phyloP scores from a whole-genome alignment of 495 filamentous ascomycete species.

The Antarctomyces pellizariae region DNA sequence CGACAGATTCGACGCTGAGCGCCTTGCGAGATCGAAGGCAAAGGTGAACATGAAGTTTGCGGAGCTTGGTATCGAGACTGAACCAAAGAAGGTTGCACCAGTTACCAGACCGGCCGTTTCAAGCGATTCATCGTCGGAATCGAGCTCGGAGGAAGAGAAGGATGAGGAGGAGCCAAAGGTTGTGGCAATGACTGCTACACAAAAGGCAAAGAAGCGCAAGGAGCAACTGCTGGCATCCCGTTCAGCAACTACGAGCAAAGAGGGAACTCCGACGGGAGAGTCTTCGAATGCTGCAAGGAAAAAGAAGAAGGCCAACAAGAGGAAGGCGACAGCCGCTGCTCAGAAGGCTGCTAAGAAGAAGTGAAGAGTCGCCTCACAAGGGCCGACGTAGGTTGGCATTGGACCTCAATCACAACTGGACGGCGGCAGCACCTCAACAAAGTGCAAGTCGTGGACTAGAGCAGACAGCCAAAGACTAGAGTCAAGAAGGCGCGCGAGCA shows the following conservation, averaged over 20 bases:
- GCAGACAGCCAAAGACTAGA: too few species aligned
- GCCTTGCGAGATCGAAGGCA: constrained; percentile 26
- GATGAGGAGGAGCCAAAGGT: constrained; percentile 2
- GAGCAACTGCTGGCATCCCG: constrained; percentile 1
- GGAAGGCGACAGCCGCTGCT: too few species aligned
- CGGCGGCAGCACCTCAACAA: too few species aligned
- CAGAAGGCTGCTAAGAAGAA: too few species aligned
- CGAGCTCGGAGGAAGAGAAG: constrained; percentile 8
- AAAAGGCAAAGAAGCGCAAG: constrained; percentile 6
- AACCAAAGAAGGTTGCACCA: not conserved
- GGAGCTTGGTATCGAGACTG: constrained; percentile 6
- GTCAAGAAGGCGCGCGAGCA: too few species aligned
- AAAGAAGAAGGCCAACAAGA: constrained; percentile 3
- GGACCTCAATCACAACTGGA: too few species aligned
- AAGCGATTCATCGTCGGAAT: constrained; percentile 12
- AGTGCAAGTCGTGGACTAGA: too few species aligned
- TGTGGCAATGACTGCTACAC: constrained; percentile 1
- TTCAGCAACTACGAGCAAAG: not conserved
- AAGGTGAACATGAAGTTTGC: constrained; percentile 26
- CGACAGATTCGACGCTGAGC: constrained; percentile 33
- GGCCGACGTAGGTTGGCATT: too few species aligned
- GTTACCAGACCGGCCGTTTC: constrained; percentile 2
- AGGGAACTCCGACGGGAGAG: not conserved
- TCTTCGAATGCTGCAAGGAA: constrained; percentile 1
- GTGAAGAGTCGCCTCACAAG: too few species aligned